Percentiles rank a stretch among this genome's conserved stretches.
Conservation (phyloP, 2,329 filamentous ascomycete species). For the Hortaea werneckii region DNA sequence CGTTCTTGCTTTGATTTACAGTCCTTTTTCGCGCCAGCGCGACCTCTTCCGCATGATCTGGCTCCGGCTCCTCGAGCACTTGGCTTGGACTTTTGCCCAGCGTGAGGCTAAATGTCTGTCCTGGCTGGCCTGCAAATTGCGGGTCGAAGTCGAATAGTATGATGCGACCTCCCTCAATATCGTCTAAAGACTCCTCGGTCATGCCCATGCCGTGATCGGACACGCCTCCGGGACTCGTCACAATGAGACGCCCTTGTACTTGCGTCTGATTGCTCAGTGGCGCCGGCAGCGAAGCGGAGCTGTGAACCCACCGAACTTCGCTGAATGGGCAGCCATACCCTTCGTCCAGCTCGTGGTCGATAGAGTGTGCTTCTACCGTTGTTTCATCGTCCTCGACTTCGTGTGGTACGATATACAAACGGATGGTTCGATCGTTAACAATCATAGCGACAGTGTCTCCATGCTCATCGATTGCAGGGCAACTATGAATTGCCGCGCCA, state of each 20-base stretch:
- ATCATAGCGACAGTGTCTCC: slow-evolving; percentile 29
- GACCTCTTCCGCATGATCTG: slow-evolving; percentile 25
- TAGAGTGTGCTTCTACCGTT: slow-evolving; percentile 26
- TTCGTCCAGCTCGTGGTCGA: slow-evolving; percentile 29
- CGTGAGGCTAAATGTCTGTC: slow-evolving; percentile 26
- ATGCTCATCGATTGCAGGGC: slow-evolving; percentile 26
- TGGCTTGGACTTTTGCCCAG: slow-evolving; percentile 26
- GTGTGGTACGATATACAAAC: slow-evolving; percentile 26
- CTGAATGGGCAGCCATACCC: slow-evolving; percentile 29
- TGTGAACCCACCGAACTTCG: slow-evolving; percentile 27
- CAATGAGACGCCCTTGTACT: slow-evolving; percentile 25
- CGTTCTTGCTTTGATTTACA: slow-evolving; percentile 24
- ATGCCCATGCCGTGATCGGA: slow-evolving; percentile 15
- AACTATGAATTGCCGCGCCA: slow-evolving; percentile 27
- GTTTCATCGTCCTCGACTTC: slow-evolving; percentile 18
- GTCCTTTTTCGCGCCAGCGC: slow-evolving; percentile 27
- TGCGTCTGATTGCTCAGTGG: slow-evolving; percentile 15
- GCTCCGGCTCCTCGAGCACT: slow-evolving; percentile 23
- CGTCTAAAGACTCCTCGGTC: slow-evolving; percentile 23
- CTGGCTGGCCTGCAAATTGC: slow-evolving; percentile 27
- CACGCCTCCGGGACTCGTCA: slow-evolving; percentile 27
- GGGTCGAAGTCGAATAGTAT: slow-evolving; percentile 26
- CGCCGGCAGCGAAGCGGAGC: slow-evolving; percentile 18
- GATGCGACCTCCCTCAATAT: slow-evolving; percentile 27
- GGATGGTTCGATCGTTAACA: slow-evolving; percentile 28